Evolutionary conservation across 331 rosid genomes (phyloP).

Genomic region (Acacia pycnantha): DNA sequence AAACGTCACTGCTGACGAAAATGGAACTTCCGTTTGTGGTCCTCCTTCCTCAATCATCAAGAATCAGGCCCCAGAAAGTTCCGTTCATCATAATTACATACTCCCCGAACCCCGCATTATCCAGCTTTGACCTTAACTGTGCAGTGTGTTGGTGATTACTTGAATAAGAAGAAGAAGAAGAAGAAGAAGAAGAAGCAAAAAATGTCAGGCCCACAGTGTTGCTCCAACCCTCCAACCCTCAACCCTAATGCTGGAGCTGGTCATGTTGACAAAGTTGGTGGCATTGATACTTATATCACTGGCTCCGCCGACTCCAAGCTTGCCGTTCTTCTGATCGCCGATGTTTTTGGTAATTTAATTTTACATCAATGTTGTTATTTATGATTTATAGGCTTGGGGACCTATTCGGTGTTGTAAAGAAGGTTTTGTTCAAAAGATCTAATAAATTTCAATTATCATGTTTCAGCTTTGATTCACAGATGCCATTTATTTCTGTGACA

Average conservation of each 20-base stretch:
- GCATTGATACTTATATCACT: slow-evolving; percentile 44
- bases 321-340: slow-evolving; percentile 58
- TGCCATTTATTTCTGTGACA: background rate
- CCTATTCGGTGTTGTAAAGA: background rate
- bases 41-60: background rate
- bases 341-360: slow-evolving; percentile 54
- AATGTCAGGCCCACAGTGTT: slow-evolving; percentile 49
- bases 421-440: background rate
- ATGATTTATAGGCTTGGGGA: background rate
- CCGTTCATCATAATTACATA: background rate
- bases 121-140: background rate
- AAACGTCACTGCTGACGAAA: background rate
- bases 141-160: background rate
- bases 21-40: background rate
- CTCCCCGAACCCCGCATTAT: background rate
- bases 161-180: background rate
- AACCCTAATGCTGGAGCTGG: slow-evolving; percentile 57
- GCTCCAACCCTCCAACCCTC: slow-evolving; percentile 70
- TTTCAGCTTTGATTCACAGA: background rate
- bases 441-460: background rate
- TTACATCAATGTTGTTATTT: background rate
- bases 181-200: too few relatives aligned
- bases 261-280: slow-evolving; percentile 48
- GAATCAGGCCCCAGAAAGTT: background rate
- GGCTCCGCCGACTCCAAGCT: slow-evolving; percentile 56